Evolutionary conservation across 139 green algal genomes (phyloP), one percentile per base, ranked within the genome.

Genomic region (Tetraselmis striata): DNA sequence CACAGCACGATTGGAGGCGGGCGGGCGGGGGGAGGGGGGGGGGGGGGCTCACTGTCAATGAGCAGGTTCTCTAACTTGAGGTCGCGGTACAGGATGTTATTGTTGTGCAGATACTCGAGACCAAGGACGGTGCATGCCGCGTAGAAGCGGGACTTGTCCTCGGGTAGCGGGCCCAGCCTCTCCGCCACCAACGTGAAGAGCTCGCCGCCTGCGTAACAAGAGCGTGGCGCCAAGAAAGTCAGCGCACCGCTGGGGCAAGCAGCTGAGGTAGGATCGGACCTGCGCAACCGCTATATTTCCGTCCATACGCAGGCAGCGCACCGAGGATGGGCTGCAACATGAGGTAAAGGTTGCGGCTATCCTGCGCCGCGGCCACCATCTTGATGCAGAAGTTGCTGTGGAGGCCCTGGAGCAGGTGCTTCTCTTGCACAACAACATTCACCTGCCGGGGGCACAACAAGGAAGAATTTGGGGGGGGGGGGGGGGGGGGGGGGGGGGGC

Each of bases 121-220:
- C 90, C 95, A 30, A 92, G 83, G 1, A 98, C 85, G 26, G 97
- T 94, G 32, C 87, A 92, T 24, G 89, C 95, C 0, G 93, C 90
- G 81, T 98, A 98, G 89, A 98, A 98, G 77, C 91, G 88, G 0
- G 93, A 93, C 77, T 94, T 87, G 1, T 82, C 27, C 89, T 98
- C 96, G 29, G 32, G 77, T 79, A 98, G 84, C 45, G 45, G 45
- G 18, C 45, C 45, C 45, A 67, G 45, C 45, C 18, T 67, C 45
- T 67, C 45, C 11, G 45, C 45, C 5, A 67, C 45, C 45, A 67
- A 18, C 5, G 45, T 67, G 45, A 67, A 67, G 11, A 67, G 45
- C 45, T 67, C 45, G 45, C 45, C 45, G 18, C 45, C 45, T 67
- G 18, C n/a, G n/a, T n/a, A n/a, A n/a, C n/a, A n/a, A n/a, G n/a